Percentiles rank a stretch among this genome's conserved stretches.
phyloP scores from a whole-genome alignment of 108 stramenopile species.

The Cyclostephanos invisitatus region DNA sequence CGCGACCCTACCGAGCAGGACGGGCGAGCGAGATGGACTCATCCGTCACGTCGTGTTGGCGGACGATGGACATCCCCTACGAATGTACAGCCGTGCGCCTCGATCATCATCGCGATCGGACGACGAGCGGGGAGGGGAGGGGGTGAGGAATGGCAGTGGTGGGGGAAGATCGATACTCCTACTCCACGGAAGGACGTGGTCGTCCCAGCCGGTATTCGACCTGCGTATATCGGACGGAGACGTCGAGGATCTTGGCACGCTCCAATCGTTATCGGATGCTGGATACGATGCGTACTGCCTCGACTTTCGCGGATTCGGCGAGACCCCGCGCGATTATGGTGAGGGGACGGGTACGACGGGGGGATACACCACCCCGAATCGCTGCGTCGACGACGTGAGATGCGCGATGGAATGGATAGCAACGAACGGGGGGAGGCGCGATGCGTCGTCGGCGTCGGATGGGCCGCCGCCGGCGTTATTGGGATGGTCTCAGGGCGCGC shows the following conservation, averaged over 20 bases:
- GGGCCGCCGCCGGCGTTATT: constrained; percentile 49
- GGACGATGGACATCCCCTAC: constrained; percentile 31
- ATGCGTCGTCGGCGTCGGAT: neutral
- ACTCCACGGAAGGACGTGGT: constrained; percentile 89
- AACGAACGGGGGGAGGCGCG: constrained; percentile 49
- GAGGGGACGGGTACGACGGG: constrained; percentile 12
- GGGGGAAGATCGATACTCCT: constrained; percentile 56
- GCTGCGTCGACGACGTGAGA: constrained; percentile 79
- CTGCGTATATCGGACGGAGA: constrained; percentile 40
- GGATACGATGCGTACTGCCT: constrained; percentile 71
- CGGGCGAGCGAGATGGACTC: constrained; percentile 37
- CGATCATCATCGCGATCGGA: constrained; percentile 4
- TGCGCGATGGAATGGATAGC: constrained; percentile 78
- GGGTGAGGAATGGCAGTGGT: neutral
- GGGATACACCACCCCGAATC: constrained; percentile 63
- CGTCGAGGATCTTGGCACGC: constrained; percentile 40
- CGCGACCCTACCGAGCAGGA: constrained; percentile 18
- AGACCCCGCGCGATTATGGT: constrained; percentile 64
- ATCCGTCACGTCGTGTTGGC: constrained; percentile 28
- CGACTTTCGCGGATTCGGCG: constrained; percentile 92
- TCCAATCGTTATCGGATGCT: constrained; percentile 62
- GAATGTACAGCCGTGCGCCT: constrained; percentile 34
- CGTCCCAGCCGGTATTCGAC: constrained; percentile 84
- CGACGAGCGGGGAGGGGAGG: neutral
- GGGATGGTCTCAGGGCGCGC: constrained; percentile 88